These are phyloP conservation scores for Cystobasidium onofrii DNA, from an alignment of 768 basidiomycete genomes.

Conservation along the genomic window DNA sequence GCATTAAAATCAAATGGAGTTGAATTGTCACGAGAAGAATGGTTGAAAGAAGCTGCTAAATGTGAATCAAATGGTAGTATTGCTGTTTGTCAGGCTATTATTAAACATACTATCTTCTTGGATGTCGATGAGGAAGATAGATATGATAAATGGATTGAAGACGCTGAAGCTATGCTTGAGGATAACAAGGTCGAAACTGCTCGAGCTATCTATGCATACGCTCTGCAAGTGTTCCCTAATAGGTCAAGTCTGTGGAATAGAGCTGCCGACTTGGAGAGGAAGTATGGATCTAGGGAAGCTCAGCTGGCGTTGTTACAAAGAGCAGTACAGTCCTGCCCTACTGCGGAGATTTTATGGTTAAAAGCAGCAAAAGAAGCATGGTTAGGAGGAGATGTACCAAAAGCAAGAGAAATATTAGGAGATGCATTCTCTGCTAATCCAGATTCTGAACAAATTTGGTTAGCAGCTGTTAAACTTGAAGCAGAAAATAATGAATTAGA, in stretches of 20 bases:
- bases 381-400: slow-evolving; percentile 76
- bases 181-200: slow-evolving; percentile 72
- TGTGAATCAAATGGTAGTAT: slow-evolving; percentile 79
- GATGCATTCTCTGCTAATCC: slow-evolving; percentile 88
- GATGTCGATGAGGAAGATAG: slow-evolving; percentile 93
- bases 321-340: slow-evolving; percentile 83
- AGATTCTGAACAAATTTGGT: slow-evolving; percentile 94
- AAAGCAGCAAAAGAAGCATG: slow-evolving; percentile 99
- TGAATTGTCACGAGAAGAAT: slow-evolving; percentile 79
- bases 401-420: slow-evolving; percentile 80
- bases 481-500: slow-evolving; percentile 86
- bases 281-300: slow-evolving; percentile 75
- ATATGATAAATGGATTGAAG: slow-evolving; percentile 78
- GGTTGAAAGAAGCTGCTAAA: slow-evolving; percentile 88
- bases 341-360: slow-evolving; percentile 92
- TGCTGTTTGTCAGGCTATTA: slow-evolving; percentile 82
- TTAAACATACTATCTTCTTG: slow-evolving; percentile 86
- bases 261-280: slow-evolving; percentile 88
- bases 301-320: slow-evolving; percentile 70
- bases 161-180: slow-evolving; percentile 72
- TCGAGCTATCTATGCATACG: slow-evolving; percentile 79
- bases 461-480: slow-evolving; percentile 93
- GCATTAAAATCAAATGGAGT: slow-evolving; percentile 75
- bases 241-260: slow-evolving; percentile 74
- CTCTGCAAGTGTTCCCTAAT: slow-evolving; percentile 82